Evolutionary conservation across 2,329 filamentous ascomycete genomes (phyloP).

Genomic region (Fusarium azukiicola): DNA sequence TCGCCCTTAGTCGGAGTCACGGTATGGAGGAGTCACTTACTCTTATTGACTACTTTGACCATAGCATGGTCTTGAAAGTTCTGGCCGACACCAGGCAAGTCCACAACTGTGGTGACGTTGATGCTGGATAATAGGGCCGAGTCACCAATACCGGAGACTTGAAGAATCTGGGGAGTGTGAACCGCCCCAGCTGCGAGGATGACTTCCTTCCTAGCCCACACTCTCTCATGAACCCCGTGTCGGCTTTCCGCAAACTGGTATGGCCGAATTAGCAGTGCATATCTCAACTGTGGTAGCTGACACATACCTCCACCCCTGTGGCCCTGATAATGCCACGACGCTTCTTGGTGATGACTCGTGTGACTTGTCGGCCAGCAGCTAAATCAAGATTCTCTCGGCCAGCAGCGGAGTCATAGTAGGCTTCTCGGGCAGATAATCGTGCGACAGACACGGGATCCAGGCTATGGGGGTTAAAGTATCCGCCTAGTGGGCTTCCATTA

Average conservation of each 20-base stretch:
- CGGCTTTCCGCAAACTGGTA: slow-evolving; percentile 36
- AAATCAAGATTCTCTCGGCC: slow-evolving; percentile 45
- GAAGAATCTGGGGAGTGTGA: slow-evolving; percentile 69
- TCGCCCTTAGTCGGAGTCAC: background rate
- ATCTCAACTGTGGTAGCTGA: accelerated
- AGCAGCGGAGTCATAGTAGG: slow-evolving; percentile 36
- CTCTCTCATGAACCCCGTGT: background rate
- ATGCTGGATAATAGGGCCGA: slow-evolving; percentile 59
- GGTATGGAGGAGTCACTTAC: slow-evolving; percentile 23
- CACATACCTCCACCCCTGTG: slow-evolving; percentile 45
- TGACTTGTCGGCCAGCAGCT: slow-evolving; percentile 41
- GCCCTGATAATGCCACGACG: slow-evolving; percentile 22
- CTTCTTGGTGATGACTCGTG: slow-evolving; percentile 44
- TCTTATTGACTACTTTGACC: slow-evolving; percentile 17
- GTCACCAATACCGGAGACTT: slow-evolving; percentile 72
- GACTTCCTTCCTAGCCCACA: slow-evolving; percentile 60
- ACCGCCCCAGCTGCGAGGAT: slow-evolving; percentile 66
- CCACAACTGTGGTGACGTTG: slow-evolving; percentile 64
- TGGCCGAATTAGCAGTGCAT: background rate
- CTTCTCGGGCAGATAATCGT: slow-evolving; percentile 47
- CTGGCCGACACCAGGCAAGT: slow-evolving; percentile 72
- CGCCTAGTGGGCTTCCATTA: slow-evolving; percentile 44
- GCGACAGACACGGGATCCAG: slow-evolving; percentile 36
- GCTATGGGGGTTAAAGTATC: slow-evolving; percentile 48
- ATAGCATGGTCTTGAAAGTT: slow-evolving; percentile 67